Evolutionary conservation across 2,329 filamentous ascomycete species (phyloP).

Genomic region (Coniella lustricola): DNA sequence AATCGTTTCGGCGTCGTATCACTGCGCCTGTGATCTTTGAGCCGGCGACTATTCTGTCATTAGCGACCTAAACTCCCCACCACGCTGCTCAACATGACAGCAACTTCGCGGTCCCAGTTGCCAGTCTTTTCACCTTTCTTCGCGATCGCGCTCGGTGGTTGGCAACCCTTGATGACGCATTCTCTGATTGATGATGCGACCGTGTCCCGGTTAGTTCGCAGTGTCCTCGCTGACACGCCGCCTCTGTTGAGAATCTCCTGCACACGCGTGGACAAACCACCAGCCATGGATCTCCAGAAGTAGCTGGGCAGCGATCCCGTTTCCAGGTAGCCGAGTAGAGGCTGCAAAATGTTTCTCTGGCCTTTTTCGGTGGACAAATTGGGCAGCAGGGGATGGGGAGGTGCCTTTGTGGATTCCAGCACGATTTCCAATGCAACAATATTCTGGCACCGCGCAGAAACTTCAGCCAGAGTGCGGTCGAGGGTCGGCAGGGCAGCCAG

Average conservation of each 20-base stretch:
- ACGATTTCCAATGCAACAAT: slow-evolving; percentile 81
- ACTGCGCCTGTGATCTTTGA: too few species aligned
- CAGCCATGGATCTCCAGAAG: slow-evolving; percentile 87
- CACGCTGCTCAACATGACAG: slow-evolving; percentile 88
- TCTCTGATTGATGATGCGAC: slow-evolving; percentile 74
- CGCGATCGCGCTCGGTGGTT: slow-evolving; percentile 51
- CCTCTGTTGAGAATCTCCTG: slow-evolving; percentile 79
- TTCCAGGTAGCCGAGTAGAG: slow-evolving; percentile 71
- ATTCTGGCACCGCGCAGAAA: slow-evolving; percentile 81
- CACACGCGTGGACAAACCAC: slow-evolving; percentile 66
- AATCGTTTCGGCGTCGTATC: too few species aligned
- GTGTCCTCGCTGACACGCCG: slow-evolving; percentile 73
- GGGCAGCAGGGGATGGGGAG: slow-evolving; percentile 59
- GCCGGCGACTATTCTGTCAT: not conserved
- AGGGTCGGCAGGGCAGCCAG: slow-evolving; percentile 74
- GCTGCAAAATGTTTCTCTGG: slow-evolving; percentile 55
- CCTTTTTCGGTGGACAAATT: slow-evolving; percentile 25
- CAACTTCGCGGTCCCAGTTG: slow-evolving; percentile 83
- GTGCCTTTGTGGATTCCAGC: slow-evolving; percentile 60
- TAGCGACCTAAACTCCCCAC: slow-evolving; percentile 48
- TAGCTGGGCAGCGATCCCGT: slow-evolving; percentile 81
- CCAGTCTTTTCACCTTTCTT: slow-evolving; percentile 37
- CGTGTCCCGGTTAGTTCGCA: slow-evolving; percentile 66
- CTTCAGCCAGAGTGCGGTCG: slow-evolving; percentile 73
- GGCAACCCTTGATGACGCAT: slow-evolving; percentile 73